Base-by-base conservation (phyloP, 2,329 filamentous ascomycete genomes). In the Paecilomyces fulvus region DNA sequence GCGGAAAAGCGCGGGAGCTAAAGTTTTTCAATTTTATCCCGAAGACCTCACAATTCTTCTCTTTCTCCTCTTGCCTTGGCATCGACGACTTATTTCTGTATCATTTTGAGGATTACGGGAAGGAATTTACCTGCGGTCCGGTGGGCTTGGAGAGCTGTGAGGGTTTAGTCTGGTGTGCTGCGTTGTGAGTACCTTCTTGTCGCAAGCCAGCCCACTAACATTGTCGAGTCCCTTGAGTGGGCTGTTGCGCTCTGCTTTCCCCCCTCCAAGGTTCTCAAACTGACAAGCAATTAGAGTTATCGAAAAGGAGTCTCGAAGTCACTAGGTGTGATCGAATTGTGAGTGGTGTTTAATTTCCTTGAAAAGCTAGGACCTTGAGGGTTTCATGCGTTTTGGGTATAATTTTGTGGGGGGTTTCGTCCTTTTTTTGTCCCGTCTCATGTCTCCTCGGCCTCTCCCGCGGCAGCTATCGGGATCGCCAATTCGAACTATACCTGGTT, bases 1-100 rank as follows among this genome's bases (percentile, higher is more conserved):
- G 61, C 69, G 70, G 71, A 65, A 73, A 67, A 65, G 69, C 58
- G 61, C 69, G 70, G 71, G 64, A 72, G 68, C 62, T 70, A 69
- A 68, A 65, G 55, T 59, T 63, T 67, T 65, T 62, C 63, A 60
- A 61, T 62, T 64, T 65, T 65, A 60, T 63, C 59, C 46, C 55
- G 21, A 20, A 21, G 48, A 31, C 49, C 21, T 56, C 31, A 31
- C 43, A 25, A 52, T 51, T 56, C 58, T 59, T 51, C 55, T 53
- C 57, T 59, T 57, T 63, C 60, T 58, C 33, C 31, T 50, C 55
- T 51, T 43, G 43, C 48, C 14, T 30, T 52, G 52, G 51, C 12
- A 52, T 33, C 33, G 23, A 57, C 37, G 28, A 50, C 52, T 52
- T 49, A 12, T 30, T 30, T 54, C 23, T 49, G 52, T 52, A 52